Evolutionary conservation across 495 filamentous ascomycete genomes (phyloP).

Genomic region (Penicillium odoratum): DNA sequence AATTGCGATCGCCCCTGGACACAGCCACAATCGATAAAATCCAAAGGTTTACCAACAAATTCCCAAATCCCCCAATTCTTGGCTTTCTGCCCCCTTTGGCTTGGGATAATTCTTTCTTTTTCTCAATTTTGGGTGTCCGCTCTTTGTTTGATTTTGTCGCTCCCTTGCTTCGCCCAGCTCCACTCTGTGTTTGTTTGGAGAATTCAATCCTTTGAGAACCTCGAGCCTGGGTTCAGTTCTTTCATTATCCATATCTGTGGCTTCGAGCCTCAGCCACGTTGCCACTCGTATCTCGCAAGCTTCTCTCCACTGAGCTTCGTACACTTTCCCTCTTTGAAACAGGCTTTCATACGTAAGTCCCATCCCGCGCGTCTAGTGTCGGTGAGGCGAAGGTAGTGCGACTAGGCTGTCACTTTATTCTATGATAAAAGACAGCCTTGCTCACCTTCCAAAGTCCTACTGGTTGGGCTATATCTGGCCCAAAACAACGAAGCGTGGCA

Average conservation of each 20-base stretch:
- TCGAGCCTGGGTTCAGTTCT: background rate
- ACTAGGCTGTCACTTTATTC: background rate
- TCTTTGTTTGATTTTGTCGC: conserved; percentile 4
- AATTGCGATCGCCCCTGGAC: conserved; percentile 4
- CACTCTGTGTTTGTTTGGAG: background rate
- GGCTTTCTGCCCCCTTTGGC: background rate
- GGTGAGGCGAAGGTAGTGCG: background rate
- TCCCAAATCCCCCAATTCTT: background rate
- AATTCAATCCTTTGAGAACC: background rate
- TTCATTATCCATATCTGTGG: conserved; percentile 3
- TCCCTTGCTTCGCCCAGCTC: conserved; percentile 11
- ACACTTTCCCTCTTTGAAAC: conserved; percentile 1
- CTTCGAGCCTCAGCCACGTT: conserved; percentile 4
- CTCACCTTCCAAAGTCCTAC: background rate
- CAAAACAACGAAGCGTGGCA: conserved; percentile 1
- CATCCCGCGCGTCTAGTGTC: background rate
- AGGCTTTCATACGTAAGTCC: background rate
- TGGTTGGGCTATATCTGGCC: background rate
- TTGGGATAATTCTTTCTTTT: background rate
- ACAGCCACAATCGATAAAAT: background rate
- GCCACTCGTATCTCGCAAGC: background rate
- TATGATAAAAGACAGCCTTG: background rate
- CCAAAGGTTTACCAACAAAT: background rate
- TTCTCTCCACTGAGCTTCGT: background rate
- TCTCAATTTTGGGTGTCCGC: background rate